A percentile compares a stretch with the other conserved stretches of the same genome.
These are phyloP conservation scores for Ambrosiella cleistominuta DNA, from an alignment of 2,329 filamentous ascomycete species.

Conservation along the genomic window DNA sequence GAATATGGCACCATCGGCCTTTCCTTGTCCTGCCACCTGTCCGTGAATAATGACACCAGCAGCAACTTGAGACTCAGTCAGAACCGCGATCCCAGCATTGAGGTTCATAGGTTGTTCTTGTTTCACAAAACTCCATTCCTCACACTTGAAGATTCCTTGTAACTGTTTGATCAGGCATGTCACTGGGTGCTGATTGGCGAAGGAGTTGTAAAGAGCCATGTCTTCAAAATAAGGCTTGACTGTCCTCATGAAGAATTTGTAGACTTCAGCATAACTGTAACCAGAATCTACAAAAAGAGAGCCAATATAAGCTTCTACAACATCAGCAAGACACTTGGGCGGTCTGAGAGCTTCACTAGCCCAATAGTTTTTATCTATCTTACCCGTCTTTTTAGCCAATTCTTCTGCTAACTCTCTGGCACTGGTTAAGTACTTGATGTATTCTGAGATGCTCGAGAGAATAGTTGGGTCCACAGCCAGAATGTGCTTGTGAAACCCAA, in stretches of 20 bases:
- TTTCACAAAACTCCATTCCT: conserved; percentile 35
- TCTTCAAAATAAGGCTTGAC: conserved; percentile 66
- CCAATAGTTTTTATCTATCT: conserved; percentile 51
- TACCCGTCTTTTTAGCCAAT: conserved; percentile 22
- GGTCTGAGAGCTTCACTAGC: conserved; percentile 36
- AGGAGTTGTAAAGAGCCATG: conserved; percentile 75
- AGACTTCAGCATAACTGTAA: conserved; percentile 59
- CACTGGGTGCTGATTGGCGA: conserved; percentile 71
- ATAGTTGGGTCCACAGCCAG: conserved; percentile 32
- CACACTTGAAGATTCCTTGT: conserved; percentile 47
- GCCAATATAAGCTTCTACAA: conserved; percentile 76
- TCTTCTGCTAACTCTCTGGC: conserved; percentile 18
- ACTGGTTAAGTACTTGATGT: conserved; percentile 18
- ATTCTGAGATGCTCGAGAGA: conserved; percentile 3
- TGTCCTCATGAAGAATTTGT: conserved; percentile 58
- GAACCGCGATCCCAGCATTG: conserved; percentile 24
- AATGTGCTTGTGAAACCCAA: conserved; percentile 63
- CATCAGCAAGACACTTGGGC: conserved; percentile 64
- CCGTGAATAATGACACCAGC: conserved; percentile 65
- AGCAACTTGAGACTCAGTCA: conserved; percentile 36
- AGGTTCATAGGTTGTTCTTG: conserved; percentile 27
- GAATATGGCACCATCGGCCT: conserved; percentile 48
- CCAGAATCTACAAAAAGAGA: conserved; percentile 80
- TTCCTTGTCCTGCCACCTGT: conserved; percentile 42
- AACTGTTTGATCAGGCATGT: conserved; percentile 53